Conservation (phyloP, 2,329 filamentous ascomycete genomes). For the Macrophomina pseudophaseolina region DNA sequence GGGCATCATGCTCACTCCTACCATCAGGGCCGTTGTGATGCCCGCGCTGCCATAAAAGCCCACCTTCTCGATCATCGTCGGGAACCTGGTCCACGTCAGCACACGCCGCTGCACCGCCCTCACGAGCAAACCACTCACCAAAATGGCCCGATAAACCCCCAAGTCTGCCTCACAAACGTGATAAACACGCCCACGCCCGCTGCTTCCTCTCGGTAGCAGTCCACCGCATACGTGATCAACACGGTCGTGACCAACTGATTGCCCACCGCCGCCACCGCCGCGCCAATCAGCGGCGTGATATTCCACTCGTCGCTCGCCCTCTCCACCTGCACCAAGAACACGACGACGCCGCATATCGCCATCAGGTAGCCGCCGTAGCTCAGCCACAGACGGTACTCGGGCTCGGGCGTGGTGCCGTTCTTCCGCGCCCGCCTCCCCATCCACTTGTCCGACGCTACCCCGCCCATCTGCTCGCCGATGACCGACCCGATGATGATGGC, state of each 20-base stretch:
- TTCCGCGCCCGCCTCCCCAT: constrained; percentile 50
- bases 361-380: constrained; percentile 59
- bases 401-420: constrained; percentile 40
- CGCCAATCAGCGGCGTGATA: constrained; percentile 62
- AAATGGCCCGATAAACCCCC: constrained; percentile 49
- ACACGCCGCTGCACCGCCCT: background rate
- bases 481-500: constrained; percentile 62
- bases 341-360: constrained; percentile 58
- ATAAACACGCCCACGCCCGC: constrained; percentile 65
- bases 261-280: constrained; percentile 56
- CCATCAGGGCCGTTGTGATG: constrained; percentile 25
- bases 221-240: constrained; percentile 64
- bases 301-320: constrained; percentile 57
- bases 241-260: constrained; percentile 68
- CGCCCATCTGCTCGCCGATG: constrained; percentile 64
- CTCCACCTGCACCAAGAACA: constrained; percentile 60
- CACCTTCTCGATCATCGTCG: constrained; percentile 45
- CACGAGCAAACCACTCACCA: constrained; percentile 34
- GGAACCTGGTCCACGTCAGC: constrained; percentile 30
- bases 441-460: constrained; percentile 59
- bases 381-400: constrained; percentile 64
- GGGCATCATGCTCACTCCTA: constrained; percentile 32
- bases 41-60: constrained; percentile 45
- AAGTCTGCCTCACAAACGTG: constrained; percentile 59
- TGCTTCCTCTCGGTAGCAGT: constrained; percentile 60